phyloP scores from a whole-genome alignment of 306 rosid genomes.

The Biancaea sappan region DNA sequence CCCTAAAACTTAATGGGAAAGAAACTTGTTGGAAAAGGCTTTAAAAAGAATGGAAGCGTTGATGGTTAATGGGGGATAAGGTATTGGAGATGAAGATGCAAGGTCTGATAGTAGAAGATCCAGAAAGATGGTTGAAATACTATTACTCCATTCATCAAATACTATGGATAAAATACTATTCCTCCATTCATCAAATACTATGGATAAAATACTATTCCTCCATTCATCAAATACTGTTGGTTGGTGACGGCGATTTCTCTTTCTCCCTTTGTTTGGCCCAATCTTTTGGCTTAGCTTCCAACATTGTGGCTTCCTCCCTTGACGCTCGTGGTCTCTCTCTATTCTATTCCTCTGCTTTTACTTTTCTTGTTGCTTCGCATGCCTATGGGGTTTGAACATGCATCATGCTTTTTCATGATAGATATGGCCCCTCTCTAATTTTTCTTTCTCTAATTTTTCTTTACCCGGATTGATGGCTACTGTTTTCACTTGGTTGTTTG shows the following conservation, averaged over 20 bases:
- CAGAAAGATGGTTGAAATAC: conserved; percentile 41
- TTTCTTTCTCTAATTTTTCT: no score
- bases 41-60: no score
- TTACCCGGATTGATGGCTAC: no score
- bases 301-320: conserved; percentile 52
- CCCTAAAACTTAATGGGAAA: no score
- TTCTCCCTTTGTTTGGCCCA: conserved; percentile 49
- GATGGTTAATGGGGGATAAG: no score
- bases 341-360: background rate
- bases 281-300: conserved; percentile 48
- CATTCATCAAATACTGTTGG: conserved; percentile 53
- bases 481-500: no score
- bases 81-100: background rate
- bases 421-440: no score
- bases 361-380: no score
- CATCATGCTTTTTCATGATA: background rate
- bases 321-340: conserved; percentile 37
- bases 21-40: no score
- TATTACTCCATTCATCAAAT: no score
- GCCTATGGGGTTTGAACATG: background rate
- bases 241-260: conserved; percentile 72
- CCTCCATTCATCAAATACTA: no score
- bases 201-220: conserved; percentile 50
- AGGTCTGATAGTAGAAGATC: conserved; percentile 3
- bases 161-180: no score